Base-by-base conservation (phyloP, 331 rosid species). In the Spiraea crenata region DNA sequence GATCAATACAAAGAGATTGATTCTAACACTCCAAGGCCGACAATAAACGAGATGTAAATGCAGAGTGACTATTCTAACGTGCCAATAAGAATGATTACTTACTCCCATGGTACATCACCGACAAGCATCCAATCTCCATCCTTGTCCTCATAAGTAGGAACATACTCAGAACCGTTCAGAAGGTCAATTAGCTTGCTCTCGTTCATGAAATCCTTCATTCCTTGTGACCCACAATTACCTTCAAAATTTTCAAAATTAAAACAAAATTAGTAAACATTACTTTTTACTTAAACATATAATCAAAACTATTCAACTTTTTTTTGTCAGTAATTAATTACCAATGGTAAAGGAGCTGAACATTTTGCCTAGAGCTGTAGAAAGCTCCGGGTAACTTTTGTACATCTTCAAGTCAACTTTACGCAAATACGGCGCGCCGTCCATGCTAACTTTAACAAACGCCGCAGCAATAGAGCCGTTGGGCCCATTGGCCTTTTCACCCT, bases 101-200 rank as follows among this genome's bases (percentile, higher is more conserved):
- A 93, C 97, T 85, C 87, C 98, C 98, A 93, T 41, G 98, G 98
- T 3, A 92, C 98, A 72, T 92, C 98, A 4, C 98, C 98, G 0
- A 92, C 91, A 31, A 92, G 96, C 98, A 92, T 92, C 98, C 98
- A 92, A 39, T 92, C 98, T 5, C 93, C 91, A 45, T 92, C 98
- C 50, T 86, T 92, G 85, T 92, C 97, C 73, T 92, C 84, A 13
- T 90, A 92, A 1, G 92, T 87, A 0, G 96, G 90, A 6, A 90
- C 92, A 46, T 86, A 90, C 17, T 90, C 96, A 46, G 96, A 87
- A 9, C 89, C 93, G 61, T 80, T 88, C 75, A 93, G 72, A 47
- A 93, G 89, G 63, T 87, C 97, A 6, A 85, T 81, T 65, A 85
- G 62, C 73, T 88, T 93, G 80, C 85, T 86, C 83, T 92, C 95